Evolutionary conservation across 108 stramenopile genomes (phyloP), one percentile per base, ranked within the genome.

Genomic region (Conticribra guillardii): DNA sequence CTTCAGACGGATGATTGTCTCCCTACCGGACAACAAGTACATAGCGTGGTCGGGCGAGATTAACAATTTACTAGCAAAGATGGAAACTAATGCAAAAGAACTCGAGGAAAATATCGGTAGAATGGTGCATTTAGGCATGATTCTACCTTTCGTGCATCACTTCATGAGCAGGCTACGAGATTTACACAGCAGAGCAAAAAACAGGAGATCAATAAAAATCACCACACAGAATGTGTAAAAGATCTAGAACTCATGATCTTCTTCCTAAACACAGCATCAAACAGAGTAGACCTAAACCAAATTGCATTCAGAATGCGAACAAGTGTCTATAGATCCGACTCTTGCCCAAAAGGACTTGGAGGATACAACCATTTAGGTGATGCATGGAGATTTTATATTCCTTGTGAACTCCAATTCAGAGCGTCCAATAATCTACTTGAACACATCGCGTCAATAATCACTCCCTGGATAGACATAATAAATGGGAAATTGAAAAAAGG

Each of bases 381-480:
- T 1, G 71, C 71, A 33, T 72, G 71, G 71, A 37, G 41, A 1
- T 64, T 7, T 2, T 18, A 72, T 0, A n/a, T 72, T 48, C 61
- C 49, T 1, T 0, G 8, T 7, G 4, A 72, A 3, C 51, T 64
- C 2, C 29, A 1, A n/a, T 64, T 32, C 52, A 23, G 71, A 30
- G 71, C 71, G 0, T 47, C 71, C 3, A 63, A 64, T 24, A 72
- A 72, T 45, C 51, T 72, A 1, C 61, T 72, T 0, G 60, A 72
- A 64, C 30, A 56, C 32, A 53, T 55, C n/a, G 71, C 54, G 3
- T 33, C 33, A 5, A 64, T 72, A 27, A 72, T 72, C 71, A 47
- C 63, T 0, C 56, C 56, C 11, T 72, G 71, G 71, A 72, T 72
- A 16, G 71, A 72, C 23, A 54, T 72, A 4, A 54, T 71, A 4